Percentiles rank a stretch among this genome's conserved stretches.
These are phyloP conservation scores for Cryphonectria parasitica DNA, from an alignment of 2,329 filamentous ascomycete species.

Conservation along the genomic window DNA sequence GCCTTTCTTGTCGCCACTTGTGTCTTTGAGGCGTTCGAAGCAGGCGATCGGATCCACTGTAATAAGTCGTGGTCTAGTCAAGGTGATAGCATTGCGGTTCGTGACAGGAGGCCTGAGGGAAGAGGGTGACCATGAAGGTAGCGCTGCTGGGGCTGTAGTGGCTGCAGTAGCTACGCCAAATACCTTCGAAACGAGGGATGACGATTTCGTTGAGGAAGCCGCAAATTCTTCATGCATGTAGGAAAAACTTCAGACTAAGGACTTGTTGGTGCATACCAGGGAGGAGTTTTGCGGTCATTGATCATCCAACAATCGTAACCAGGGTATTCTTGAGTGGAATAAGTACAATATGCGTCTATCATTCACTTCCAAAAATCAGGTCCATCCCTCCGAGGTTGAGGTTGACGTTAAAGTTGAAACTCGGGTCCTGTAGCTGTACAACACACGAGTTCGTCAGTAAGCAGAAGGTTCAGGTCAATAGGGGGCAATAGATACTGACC, in stretches of 20 bases:
- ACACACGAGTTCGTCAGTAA: constrained; percentile 1
- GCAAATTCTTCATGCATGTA: background rate
- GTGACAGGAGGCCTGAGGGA: background rate
- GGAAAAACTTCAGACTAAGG: background rate
- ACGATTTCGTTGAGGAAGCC: background rate
- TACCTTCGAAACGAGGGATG: background rate
- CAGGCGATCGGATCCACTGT: background rate
- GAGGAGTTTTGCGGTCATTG: background rate
- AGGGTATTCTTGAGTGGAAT: background rate
- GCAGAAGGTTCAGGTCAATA: background rate
- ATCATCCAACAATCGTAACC: background rate
- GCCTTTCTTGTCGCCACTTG: background rate
- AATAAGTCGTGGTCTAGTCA: background rate
- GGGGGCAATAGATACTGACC: constrained; percentile 25
- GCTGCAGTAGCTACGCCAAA: too few relatives aligned
- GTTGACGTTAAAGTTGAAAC: constrained; percentile 33
- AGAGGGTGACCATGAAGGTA: background rate
- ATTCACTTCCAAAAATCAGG: constrained; percentile 24
- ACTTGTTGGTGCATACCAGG: background rate
- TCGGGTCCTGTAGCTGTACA: constrained; percentile 32
- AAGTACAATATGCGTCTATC: background rate
- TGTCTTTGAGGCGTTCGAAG: background rate
- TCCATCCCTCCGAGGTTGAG: constrained; percentile 27
- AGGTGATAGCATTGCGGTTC: background rate
- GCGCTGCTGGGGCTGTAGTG: background rate